Evolutionary conservation across 2,329 filamentous ascomycete genomes (phyloP).

Genomic region (Botryotinia narcissicola): DNA sequence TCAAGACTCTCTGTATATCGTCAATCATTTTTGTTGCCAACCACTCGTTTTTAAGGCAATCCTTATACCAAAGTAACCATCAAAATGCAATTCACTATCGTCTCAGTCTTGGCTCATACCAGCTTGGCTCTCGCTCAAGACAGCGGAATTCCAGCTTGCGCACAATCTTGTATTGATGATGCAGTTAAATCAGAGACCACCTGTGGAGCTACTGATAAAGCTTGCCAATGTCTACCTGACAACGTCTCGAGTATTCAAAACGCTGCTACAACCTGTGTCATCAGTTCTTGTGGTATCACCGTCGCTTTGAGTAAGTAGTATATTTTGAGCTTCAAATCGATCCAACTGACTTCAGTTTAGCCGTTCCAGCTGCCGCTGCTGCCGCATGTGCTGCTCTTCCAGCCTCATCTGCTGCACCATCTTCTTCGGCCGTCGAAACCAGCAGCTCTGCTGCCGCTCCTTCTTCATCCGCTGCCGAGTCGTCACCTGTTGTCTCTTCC

Average conservation of each 20-base stretch:
- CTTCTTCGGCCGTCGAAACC: neutral
- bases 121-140: conserved; percentile 15
- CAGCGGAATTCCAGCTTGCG: conserved; percentile 14
- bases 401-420: conserved; percentile 1
- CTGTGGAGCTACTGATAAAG: conserved; percentile 14
- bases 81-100: conserved; percentile 18
- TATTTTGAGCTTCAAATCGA: neutral
- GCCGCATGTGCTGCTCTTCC: conserved; percentile 6
- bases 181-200: conserved; percentile 6
- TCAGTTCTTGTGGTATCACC: neutral
- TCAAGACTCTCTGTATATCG: conserved; percentile 1
- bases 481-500: neutral
- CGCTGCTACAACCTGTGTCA: conserved; percentile 18
- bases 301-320: conserved; percentile 16
- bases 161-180: conserved; percentile 12
- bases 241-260: conserved; percentile 10
- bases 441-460: neutral
- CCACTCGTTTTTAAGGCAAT: conserved; percentile 21
- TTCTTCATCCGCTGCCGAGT: neutral
- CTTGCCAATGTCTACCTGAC: conserved; percentile 13
- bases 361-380: conserved; percentile 1
- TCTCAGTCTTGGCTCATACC: conserved; percentile 15
- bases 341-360: conserved; percentile 1
- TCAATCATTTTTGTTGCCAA: conserved; percentile 7
- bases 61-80: neutral